phyloP scores from a whole-genome alignment of 495 filamentous ascomycete genomes.

The Hyaloscypha bicolor region DNA sequence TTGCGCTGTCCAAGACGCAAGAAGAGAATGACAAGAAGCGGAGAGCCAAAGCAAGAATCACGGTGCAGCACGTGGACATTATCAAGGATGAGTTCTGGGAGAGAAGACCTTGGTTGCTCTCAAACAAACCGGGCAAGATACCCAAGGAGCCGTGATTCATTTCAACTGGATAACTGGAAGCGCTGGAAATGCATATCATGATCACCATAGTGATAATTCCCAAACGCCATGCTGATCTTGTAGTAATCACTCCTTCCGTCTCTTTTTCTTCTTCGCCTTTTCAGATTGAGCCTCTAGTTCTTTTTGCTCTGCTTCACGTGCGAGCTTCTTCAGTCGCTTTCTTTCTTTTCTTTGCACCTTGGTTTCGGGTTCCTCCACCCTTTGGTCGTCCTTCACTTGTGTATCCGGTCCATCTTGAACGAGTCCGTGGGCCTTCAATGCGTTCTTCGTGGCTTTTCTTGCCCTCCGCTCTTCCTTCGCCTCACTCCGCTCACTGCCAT shows the following conservation, averaged over 20 bases:
- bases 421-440: conserved; percentile 33
- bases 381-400: conserved; percentile 9
- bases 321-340: conserved; percentile 39
- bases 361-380: conserved; percentile 9
- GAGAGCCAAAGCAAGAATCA: conserved; percentile 72
- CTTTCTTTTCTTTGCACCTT: conserved; percentile 41
- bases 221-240: conserved; percentile 25
- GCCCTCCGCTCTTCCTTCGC: conserved; percentile 40
- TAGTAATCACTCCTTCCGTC: conserved; percentile 24
- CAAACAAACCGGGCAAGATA: conserved; percentile 69
- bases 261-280: conserved; percentile 29
- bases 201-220: conserved; percentile 14
- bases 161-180: conserved; percentile 4
- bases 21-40: conserved; percentile 76
- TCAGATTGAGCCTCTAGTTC: conserved; percentile 16
- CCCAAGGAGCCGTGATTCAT: conserved; percentile 49
- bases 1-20: conserved; percentile 68
- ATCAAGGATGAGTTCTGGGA: conserved; percentile 96
- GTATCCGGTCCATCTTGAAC: conserved; percentile 28
- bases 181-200: conserved; percentile 21
- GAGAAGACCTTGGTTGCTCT: conserved; percentile 81
- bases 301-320: conserved; percentile 42
- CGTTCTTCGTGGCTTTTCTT: conserved; percentile 42
- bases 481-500: conserved; percentile 35
- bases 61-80: conserved; percentile 85